These are phyloP conservation scores for Rhododendron griersonianum DNA, from an alignment of 148 eudicot genomes.

Conservation along the genomic window DNA sequence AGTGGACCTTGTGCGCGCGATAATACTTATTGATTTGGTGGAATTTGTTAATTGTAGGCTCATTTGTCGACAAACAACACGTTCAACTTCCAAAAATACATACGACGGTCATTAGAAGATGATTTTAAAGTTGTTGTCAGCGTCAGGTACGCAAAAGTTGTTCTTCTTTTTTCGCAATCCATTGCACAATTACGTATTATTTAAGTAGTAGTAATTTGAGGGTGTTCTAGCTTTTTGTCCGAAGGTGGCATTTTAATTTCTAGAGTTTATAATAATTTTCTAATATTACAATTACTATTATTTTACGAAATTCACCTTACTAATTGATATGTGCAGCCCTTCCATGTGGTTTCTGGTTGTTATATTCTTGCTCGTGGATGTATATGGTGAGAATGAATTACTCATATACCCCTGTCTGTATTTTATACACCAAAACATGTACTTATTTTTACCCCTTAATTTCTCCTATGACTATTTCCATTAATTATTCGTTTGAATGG, in stretches of 20 bases:
- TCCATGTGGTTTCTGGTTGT: constrained; percentile 40
- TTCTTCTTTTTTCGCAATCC: not conserved
- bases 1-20: not conserved
- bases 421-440: not conserved
- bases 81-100: constrained; percentile 44
- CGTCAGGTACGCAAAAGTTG: constrained; percentile 19
- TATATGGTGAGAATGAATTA: constrained; percentile 28
- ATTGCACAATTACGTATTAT: not conserved
- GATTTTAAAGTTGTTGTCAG: constrained; percentile 42
- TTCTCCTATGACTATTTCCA: not conserved
- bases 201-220: not conserved
- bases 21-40: not conserved
- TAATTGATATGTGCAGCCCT: constrained; percentile 24
- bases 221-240: not conserved
- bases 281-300: not conserved
- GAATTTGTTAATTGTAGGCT: constrained; percentile 19
- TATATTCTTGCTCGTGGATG: constrained; percentile 34
- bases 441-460: not conserved
- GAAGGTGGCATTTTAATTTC: not conserved
- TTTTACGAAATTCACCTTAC: not conserved
- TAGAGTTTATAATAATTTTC: not conserved
- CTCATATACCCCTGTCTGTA: not conserved
- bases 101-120: constrained; percentile 41
- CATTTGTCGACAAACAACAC: constrained; percentile 32
- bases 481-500: not conserved